These are phyloP conservation scores for Mortierella sp. DNA, from an alignment of 371 early-diverging fungal genomes.

Conservation along the genomic window DNA sequence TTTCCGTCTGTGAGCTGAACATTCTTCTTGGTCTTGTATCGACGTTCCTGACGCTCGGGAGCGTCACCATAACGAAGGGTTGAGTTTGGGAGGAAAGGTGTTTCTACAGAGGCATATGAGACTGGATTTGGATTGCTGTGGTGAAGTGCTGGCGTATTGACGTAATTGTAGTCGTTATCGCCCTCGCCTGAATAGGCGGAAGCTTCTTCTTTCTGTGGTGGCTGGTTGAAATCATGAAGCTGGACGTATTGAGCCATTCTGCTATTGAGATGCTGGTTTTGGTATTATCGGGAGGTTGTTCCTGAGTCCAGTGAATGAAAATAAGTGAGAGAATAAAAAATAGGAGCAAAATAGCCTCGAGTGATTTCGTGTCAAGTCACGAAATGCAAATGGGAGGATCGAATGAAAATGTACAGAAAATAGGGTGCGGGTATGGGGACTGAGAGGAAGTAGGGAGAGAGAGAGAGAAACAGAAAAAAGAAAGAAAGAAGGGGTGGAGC, in stretches of 20 bases:
- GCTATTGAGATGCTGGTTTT: too few relatives aligned
- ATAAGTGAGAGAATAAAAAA: too few relatives aligned
- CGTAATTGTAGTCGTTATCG: constrained; percentile 6
- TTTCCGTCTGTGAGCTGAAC: constrained; percentile 62
- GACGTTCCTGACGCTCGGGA: constrained; percentile 65
- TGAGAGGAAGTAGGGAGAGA: background rate
- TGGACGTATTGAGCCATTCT: constrained; percentile 47
- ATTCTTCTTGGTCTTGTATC: constrained; percentile 59
- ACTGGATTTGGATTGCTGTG: background rate
- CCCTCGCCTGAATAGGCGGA: background rate
- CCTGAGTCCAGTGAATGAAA: too few relatives aligned
- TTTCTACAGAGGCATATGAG: constrained; percentile 11
- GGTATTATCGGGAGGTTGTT: too few relatives aligned
- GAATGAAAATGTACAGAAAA: too few relatives aligned
- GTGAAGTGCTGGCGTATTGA: background rate
- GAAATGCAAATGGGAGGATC: too few relatives aligned
- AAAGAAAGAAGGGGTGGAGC: background rate
- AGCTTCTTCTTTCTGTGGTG: background rate
- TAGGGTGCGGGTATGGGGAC: background rate
- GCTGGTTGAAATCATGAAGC: constrained; percentile 36
- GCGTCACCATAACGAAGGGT: constrained; percentile 57
- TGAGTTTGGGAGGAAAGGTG: constrained; percentile 54
- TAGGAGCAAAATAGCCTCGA: too few relatives aligned
- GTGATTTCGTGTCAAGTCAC: too few relatives aligned
- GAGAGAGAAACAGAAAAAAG: background rate